phyloP scores from a whole-genome alignment of 1,139 yeast species.

The Yamadazyma oceani region DNA sequence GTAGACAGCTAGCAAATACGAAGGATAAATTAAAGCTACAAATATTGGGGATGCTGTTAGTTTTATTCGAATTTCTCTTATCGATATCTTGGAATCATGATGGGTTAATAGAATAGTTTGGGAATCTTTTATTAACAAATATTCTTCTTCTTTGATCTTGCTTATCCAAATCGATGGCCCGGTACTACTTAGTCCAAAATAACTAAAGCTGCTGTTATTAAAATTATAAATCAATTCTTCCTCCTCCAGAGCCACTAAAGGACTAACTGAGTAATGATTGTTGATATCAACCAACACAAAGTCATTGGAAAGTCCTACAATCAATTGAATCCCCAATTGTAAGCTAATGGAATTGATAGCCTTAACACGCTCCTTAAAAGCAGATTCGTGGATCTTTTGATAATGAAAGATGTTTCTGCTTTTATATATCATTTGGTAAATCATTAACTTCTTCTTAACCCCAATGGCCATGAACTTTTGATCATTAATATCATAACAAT shows the following conservation, averaged over 20 bases:
- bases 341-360: conserved; percentile 18
- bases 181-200: conserved; percentile 27
- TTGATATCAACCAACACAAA: conserved; percentile 28
- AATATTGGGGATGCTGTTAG: conserved; percentile 33
- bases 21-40: conserved; percentile 42
- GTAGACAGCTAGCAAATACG: conserved; percentile 43
- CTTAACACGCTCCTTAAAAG: conserved; percentile 32
- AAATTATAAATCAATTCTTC: conserved; percentile 18
- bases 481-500: conserved; percentile 20
- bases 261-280: conserved; percentile 17
- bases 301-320: conserved; percentile 29
- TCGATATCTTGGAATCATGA: conserved; percentile 8
- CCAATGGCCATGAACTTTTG: conserved; percentile 29
- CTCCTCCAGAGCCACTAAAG: conserved; percentile 17
- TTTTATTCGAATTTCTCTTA: conserved; percentile 24
- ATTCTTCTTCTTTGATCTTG: conserved; percentile 15
- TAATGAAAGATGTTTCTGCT: conserved; percentile 34
- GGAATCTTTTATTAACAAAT: conserved; percentile 30
- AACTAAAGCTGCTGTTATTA: conserved; percentile 27
- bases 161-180: conserved; percentile 26
- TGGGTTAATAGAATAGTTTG: conserved; percentile 18
- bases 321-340: conserved; percentile 16
- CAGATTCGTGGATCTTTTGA: conserved; percentile 24
- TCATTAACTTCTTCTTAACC: conserved; percentile 29
- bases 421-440: conserved; percentile 29